Evolutionary conservation across 2,329 filamentous ascomycete genomes (phyloP), one percentile per base, ranked within the genome.

Genomic region (Fonsecaea erecta): DNA sequence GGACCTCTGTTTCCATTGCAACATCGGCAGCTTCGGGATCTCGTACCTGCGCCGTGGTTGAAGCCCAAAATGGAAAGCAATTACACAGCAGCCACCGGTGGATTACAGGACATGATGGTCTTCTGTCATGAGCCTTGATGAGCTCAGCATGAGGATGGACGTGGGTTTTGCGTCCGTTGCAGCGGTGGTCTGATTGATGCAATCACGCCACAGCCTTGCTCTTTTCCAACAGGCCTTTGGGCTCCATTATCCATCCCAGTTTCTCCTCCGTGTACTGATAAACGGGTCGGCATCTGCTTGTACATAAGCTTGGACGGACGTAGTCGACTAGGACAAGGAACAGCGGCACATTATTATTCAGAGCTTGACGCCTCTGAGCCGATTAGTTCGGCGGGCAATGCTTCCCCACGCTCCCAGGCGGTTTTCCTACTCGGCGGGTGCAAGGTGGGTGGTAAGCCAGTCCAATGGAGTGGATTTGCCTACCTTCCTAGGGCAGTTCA

Each of bases 51-150:
- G n/a, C 9, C n/a, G 8, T 18, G 18, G 11, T 48, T 18, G 43
- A 48, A 11, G n/a, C 57, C 57, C 28, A 32, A 60, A 37, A 21
- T 51, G 57, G 57, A 60, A 60, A 60, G 43, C 57, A 60, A 35
- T 60, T 60, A 61, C 51, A 48, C 46, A 61, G 48, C 51, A 54
- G 24, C 16, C 43, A 12, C 43, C n/a, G 32, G 51, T 24, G n/a
- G 58, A 61, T 61, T 61, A 61, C 58, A 60, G 30, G 28, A 60
- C 40, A 37, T 35, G 26, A 12, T n/a, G 18, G 30, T 48, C 21
- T 24, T 26, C 43, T 24, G 43, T 48, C 43, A 52, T 52, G 46
- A 34, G 16, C 26, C 26, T 30, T 61, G 58, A 53, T 61, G 58
- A 61, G 18, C 48, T 61, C 48, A 61, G 51, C 51, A 43, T 46